Conservation (phyloP, 2,329 filamentous ascomycete species). For the Diaporthe sp. region DNA sequence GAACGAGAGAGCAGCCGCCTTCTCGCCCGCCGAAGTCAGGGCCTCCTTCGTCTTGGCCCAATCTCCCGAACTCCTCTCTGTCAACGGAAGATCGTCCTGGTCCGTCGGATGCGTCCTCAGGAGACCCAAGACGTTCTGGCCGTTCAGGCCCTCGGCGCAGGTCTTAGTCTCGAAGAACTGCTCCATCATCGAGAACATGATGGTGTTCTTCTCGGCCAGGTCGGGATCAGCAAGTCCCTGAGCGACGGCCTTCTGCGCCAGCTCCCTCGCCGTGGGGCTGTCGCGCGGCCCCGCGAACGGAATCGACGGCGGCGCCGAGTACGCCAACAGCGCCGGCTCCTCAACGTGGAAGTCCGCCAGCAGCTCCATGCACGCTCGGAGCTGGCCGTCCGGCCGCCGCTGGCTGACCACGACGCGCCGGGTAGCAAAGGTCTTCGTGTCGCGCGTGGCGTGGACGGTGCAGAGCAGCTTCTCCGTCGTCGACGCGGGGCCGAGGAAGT, state of each 20-base stretch:
- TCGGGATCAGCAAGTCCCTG: constrained; percentile 47
- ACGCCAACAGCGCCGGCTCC: constrained; percentile 56
- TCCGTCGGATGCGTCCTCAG: constrained; percentile 52
- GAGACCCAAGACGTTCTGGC: constrained; percentile 59
- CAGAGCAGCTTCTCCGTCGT: constrained; percentile 55
- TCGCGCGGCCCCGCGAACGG: constrained; percentile 50
- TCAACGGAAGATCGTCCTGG: constrained; percentile 55
- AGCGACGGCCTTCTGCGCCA: constrained; percentile 41
- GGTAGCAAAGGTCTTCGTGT: constrained; percentile 64
- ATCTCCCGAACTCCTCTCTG: constrained; percentile 56
- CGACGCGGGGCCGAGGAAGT: constrained; percentile 61
- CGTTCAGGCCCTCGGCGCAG: constrained; percentile 56
- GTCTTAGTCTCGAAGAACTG: constrained; percentile 53
- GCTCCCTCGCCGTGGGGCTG: constrained; percentile 44
- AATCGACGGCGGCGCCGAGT: constrained; percentile 53
- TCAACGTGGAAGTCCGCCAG: constrained; percentile 62
- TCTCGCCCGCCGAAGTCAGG: constrained; percentile 48
- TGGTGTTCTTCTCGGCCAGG: constrained; percentile 44
- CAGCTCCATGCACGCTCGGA: constrained; percentile 58
- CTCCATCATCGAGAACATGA: constrained; percentile 49
- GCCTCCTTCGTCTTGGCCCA: constrained; percentile 53
- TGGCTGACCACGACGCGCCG: constrained; percentile 62
- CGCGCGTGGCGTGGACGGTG: constrained; percentile 54
- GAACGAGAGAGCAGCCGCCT: constrained; percentile 57
- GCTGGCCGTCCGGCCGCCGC: constrained; percentile 51